Evolutionary conservation across 768 basidiomycete species (phyloP).

Genomic region (Dioszegia hungarica): DNA sequence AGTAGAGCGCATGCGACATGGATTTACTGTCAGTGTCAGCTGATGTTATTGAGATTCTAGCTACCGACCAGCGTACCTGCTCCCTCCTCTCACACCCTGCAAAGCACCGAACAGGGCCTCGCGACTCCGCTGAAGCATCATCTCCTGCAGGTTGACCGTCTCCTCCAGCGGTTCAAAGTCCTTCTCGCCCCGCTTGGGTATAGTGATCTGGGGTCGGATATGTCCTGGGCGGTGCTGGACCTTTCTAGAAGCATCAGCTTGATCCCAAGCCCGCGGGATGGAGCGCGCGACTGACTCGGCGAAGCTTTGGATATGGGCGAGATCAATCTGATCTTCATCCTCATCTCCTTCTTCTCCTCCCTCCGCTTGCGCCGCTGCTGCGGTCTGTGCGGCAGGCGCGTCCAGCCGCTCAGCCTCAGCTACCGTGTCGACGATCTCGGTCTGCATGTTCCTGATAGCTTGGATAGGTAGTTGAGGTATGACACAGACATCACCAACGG

Average conservation of each 20-base stretch:
- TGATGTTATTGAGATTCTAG: not conserved
- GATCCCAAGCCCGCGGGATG: not conserved
- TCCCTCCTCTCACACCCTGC: slow-evolving; percentile 65
- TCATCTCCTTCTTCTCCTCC: slow-evolving; percentile 34
- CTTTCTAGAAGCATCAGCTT: slow-evolving; percentile 22
- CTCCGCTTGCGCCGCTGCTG: not conserved
- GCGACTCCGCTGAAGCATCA: slow-evolving; percentile 72
- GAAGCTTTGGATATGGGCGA: slow-evolving; percentile 40
- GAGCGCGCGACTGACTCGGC: slow-evolving; percentile 26
- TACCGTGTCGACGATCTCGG: not conserved
- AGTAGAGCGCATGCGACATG: slow-evolving; percentile 46
- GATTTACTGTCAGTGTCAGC: slow-evolving; percentile 35
- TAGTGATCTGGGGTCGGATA: slow-evolving; percentile 52
- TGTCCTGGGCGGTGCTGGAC: slow-evolving; percentile 30
- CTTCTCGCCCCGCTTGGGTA: slow-evolving; percentile 95
- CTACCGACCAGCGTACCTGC: slow-evolving; percentile 56
- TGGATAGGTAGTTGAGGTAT: not conserved
- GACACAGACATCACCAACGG: too few species aligned
- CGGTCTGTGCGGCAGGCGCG: not conserved
- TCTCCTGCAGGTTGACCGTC: slow-evolving; percentile 58
- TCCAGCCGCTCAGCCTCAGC: not conserved
- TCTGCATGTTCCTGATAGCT: not conserved
- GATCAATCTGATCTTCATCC: slow-evolving; percentile 36
- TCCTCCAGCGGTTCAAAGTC: slow-evolving; percentile 78
- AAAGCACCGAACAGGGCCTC: slow-evolving; percentile 83